These are phyloP conservation scores for Termitomyces sp. DNA, from an alignment of 768 basidiomycete species.

Conservation along the genomic window DNA sequence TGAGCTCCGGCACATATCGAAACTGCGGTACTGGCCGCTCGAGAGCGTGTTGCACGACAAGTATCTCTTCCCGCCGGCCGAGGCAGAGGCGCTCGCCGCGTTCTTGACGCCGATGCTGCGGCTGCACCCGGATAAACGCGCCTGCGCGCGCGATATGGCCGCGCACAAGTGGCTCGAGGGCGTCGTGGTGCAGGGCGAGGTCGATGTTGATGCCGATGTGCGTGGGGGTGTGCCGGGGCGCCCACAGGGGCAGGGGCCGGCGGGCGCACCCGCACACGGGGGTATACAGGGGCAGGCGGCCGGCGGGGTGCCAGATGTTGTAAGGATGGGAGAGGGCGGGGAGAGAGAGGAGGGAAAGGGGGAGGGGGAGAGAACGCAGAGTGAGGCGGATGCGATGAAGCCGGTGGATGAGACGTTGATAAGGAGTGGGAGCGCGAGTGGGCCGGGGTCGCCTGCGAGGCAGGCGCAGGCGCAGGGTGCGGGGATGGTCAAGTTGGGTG, in stretches of 20 bases:
- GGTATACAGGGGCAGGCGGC: not conserved
- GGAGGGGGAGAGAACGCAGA: conserved; percentile 36
- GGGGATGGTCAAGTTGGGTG: not conserved
- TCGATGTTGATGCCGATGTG: conserved; percentile 69
- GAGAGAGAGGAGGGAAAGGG: conserved; percentile 5
- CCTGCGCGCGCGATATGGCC: conserved; percentile 79
- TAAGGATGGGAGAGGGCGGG: not conserved
- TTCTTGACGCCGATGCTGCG: conserved; percentile 90
- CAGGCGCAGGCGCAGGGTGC: not conserved
- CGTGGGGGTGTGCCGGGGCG: conserved; percentile 42
- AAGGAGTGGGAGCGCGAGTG: not conserved
- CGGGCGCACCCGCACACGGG: not conserved
- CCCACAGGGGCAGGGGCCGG: conserved; percentile 11
- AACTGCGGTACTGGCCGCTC: conserved; percentile 89
- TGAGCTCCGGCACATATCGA: conserved; percentile 91
- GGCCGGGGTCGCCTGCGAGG: not conserved
- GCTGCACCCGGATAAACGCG: conserved; percentile 83
- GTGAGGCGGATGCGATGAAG: conserved; percentile 59
- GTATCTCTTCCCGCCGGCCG: conserved; percentile 83
- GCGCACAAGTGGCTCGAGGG: conserved; percentile 87
- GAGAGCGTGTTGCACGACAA: conserved; percentile 85
- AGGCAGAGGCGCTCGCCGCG: conserved; percentile 74
- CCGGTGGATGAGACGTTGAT: conserved; percentile 59
- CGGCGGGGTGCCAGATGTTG: not conserved
- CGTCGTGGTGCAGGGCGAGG: conserved; percentile 83